Evolutionary conservation across 1,284 basidiomycete species (phyloP).

Genomic region (Puccinia hordei): DNA sequence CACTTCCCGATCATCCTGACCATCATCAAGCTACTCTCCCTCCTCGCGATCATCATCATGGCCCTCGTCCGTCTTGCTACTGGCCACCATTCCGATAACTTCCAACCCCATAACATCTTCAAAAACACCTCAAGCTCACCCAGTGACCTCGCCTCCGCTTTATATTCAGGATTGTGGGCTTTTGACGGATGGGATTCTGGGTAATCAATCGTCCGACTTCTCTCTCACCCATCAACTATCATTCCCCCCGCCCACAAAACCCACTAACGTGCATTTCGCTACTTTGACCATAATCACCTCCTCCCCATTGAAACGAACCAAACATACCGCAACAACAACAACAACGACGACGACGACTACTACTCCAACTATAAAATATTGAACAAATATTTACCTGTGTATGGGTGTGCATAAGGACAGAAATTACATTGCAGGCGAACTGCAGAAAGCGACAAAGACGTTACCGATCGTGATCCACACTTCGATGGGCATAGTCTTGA

Average conservation of each 20-base stretch:
- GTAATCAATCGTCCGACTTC: constrained; percentile 28
- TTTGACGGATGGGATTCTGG: constrained; percentile 77
- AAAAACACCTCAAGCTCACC: constrained; percentile 74
- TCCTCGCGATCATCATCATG: constrained; percentile 72
- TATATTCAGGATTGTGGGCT: constrained; percentile 95
- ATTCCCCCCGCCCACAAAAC: too few species aligned
- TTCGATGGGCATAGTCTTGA: constrained; percentile 77
- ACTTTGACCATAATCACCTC: neutral
- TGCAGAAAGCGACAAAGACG: constrained; percentile 78
- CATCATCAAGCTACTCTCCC: constrained; percentile 55
- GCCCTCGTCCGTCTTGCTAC: constrained; percentile 73
- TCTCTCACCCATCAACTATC: neutral
- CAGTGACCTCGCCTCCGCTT: constrained; percentile 82
- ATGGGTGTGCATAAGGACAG: constrained; percentile 14
- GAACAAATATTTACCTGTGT: neutral
- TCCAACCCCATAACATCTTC: constrained; percentile 66
- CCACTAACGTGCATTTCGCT: neutral
- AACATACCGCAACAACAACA: too few species aligned
- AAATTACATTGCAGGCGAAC: constrained; percentile 83
- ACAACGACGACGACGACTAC: too few species aligned
- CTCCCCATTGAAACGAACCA: too few species aligned
- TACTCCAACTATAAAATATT: neutral
- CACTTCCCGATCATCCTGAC: constrained; percentile 57
- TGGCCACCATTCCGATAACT: constrained; percentile 61
- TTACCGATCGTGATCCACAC: constrained; percentile 85